Percentiles rank a stretch among this genome's conserved stretches.
Evolutionary conservation across 2,329 filamentous ascomycete genomes (phyloP).

Genomic region (Metarhizium robertsii): DNA sequence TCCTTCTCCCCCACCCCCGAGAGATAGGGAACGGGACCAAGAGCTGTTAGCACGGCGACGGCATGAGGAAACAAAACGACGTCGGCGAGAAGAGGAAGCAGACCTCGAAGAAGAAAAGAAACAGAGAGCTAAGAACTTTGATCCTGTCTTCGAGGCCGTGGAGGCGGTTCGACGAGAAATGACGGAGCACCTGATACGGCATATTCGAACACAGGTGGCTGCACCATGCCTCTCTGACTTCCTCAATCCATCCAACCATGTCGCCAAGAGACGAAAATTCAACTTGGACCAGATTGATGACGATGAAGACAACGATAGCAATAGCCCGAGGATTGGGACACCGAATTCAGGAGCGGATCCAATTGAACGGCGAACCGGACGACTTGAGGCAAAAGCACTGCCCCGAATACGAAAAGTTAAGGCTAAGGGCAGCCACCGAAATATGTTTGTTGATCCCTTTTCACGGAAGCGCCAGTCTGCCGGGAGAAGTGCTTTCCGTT

Average conservation of each 20-base stretch:
- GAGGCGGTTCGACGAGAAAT: constrained; percentile 72
- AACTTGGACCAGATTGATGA: constrained; percentile 62
- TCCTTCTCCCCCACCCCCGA: constrained; percentile 21
- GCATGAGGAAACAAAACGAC: constrained; percentile 56
- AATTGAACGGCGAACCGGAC: constrained; percentile 50
- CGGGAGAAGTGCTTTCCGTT: constrained; percentile 56
- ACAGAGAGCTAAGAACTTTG: constrained; percentile 76
- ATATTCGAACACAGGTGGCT: constrained; percentile 81
- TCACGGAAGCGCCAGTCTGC: constrained; percentile 52
- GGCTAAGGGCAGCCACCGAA: constrained; percentile 39
- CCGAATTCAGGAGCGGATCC: constrained; percentile 54
- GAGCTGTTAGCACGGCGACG: constrained; percentile 30
- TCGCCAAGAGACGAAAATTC: constrained; percentile 67
- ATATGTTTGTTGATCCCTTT: constrained; percentile 59
- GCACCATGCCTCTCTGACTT: constrained; percentile 72
- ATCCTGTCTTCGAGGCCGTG: constrained; percentile 79
- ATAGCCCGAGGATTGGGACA: constrained; percentile 53
- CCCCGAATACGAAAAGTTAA: constrained; percentile 68
- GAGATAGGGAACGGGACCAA: constrained; percentile 2
- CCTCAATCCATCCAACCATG: constrained; percentile 73
- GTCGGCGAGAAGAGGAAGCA: constrained; percentile 62
- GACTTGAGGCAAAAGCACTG: constrained; percentile 49
- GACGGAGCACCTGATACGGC: constrained; percentile 75
- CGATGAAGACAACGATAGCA: constrained; percentile 47
- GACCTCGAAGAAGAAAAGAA: constrained; percentile 87